phyloP scores from a whole-genome alignment of 2,329 filamentous ascomycete genomes.

The Grosmannia huntii region DNA sequence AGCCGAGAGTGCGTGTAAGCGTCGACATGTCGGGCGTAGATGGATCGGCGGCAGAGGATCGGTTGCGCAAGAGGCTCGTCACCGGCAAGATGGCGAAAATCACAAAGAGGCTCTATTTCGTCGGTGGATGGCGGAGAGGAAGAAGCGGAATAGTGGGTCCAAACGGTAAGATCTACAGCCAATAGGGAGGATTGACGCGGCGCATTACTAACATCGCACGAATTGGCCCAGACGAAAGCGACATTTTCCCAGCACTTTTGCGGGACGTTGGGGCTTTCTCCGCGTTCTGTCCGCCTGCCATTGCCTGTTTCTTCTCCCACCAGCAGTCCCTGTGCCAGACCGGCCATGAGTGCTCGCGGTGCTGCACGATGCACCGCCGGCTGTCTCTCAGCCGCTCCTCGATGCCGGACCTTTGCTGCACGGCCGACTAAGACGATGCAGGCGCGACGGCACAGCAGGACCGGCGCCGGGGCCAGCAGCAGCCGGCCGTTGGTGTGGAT shows the following conservation, averaged over 20 bases:
- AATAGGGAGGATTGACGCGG: slow-evolving; percentile 10
- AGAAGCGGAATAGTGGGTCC: neutral
- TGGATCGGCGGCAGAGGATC: neutral
- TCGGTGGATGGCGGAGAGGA: slow-evolving; percentile 5
- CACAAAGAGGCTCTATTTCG: neutral
- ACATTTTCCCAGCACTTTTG: neutral
- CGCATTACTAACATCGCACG: slow-evolving; percentile 1
- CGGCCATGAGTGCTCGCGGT: slow-evolving; percentile 22
- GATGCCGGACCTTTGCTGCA: neutral
- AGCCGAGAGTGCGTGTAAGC: slow-evolving; percentile 70
- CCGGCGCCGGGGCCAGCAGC: neutral
- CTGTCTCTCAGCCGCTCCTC: neutral
- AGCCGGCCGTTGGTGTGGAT: neutral
- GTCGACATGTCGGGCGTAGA: slow-evolving; percentile 61
- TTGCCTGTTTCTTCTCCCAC: too few species aligned
- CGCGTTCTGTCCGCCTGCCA: neutral
- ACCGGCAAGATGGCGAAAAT: neutral
- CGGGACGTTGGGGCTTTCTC: neutral
- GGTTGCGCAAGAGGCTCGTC: neutral
- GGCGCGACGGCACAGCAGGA: neutral
- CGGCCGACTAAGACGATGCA: neutral
- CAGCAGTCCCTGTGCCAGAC: neutral
- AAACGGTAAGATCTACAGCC: neutral
- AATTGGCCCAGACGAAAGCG: neutral
- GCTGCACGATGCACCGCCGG: slow-evolving; percentile 17